Base-by-base conservation (phyloP, 2,329 filamentous ascomycete species). In the Alternaria solani region DNA sequence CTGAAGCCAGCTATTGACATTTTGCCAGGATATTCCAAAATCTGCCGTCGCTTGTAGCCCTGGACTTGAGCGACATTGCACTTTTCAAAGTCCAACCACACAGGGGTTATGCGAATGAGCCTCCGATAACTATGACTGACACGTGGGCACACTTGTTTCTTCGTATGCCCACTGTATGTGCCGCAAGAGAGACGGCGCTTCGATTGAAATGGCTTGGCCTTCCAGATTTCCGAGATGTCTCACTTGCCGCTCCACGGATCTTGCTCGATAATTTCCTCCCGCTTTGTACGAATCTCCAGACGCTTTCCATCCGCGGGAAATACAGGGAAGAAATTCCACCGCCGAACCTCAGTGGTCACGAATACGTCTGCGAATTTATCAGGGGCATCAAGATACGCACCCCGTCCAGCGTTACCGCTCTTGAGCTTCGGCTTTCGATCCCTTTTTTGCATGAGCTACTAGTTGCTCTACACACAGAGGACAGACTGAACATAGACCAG, bases 361-460 rank as follows among this genome's bases (percentile, higher is more conserved):
- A 62, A 18, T 34, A 66, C n/a, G 51, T 36, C 11, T 26, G 25
- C 6, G 30, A 28, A 25, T 54, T 54, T 5, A 59, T 68, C 7
- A 28, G 43, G 3, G 55, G 51, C 1, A 48, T 67, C 9, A 52
- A 49, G 5, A 23, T 52, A 2, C 47, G 55, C 14, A 20, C 57
- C 7, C 62, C 68, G 1, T 23, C 30, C 2, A 64, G 57, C 1
- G 65, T 74, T 7, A 56, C 26, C 2, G 54, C 38, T 11, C 46
- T 74, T 6, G 71, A 73, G 48, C 58, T 73, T 14, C 59, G 70
- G n/a, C 57, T 71, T 5, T 63, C 59, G 5, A 51, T 68, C 5
- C 56, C 54, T n/a, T 66, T 57, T n/a, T 20, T 71, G 7, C 49
- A 58, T 25, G 46, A 42, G 18, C 59, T 73, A 36, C 12, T 70